A percentile compares a stretch with the other conserved stretches of the same genome.
Conservation (phyloP, 1,284 basidiomycete species). For the Rhodofomes roseus region DNA sequence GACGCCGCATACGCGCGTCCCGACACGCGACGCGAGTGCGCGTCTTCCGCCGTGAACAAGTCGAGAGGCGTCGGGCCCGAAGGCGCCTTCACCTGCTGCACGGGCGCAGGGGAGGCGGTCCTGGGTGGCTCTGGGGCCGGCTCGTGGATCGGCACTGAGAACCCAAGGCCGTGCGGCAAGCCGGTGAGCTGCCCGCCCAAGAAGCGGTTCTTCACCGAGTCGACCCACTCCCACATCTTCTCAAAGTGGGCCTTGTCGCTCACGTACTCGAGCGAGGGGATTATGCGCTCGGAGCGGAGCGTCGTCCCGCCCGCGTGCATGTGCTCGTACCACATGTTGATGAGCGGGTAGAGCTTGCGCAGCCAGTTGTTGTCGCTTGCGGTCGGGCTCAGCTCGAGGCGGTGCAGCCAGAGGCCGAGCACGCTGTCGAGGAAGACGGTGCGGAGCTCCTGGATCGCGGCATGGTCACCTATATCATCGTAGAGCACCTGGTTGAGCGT, state of each 20-base stretch:
- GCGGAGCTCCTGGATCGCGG: neutral
- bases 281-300: neutral
- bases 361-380: slow-evolving; percentile 1
- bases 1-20: neutral
- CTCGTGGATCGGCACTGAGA: neutral
- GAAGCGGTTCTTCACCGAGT: neutral
- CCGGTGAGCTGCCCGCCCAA: neutral
- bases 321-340: neutral
- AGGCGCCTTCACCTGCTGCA: neutral
- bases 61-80: neutral
- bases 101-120: neutral
- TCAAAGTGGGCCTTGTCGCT: neutral
- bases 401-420: neutral
- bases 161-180: neutral
- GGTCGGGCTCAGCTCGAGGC: neutral
- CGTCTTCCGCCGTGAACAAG: neutral
- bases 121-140: neutral
- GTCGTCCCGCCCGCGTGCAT: neutral
- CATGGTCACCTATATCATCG: slow-evolving; percentile 1
- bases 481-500: slow-evolving; percentile 1
- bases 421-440: slow-evolving; percentile 1
- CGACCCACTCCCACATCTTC: slow-evolving; percentile 2
- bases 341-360: neutral
- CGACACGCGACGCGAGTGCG: neutral
- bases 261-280: neutral